A percentile compares a stretch with the other conserved stretches of the same genome.
phyloP scores from a whole-genome alignment of 2,329 filamentous ascomycete genomes.

The Lecanicillium sp. region DNA sequence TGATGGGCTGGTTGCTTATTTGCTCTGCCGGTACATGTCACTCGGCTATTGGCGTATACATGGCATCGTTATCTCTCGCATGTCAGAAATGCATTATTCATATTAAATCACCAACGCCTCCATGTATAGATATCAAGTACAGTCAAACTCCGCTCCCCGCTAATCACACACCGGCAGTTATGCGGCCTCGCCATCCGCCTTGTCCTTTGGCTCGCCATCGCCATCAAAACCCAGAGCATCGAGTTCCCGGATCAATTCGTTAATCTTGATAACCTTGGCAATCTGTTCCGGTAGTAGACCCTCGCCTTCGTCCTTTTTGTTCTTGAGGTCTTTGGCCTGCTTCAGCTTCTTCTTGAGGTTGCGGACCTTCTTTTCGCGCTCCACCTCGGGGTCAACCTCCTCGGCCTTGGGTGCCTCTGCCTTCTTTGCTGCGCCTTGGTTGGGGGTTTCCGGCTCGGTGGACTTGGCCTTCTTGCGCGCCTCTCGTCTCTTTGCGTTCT shows the following conservation, averaged over 20 bases:
- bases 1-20: too few relatives aligned
- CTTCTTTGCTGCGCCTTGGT: conserved; percentile 30
- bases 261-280: conserved; percentile 95
- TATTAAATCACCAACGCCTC: conserved; percentile 3
- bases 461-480: conserved; percentile 50
- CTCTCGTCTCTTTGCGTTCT: conserved; percentile 75
- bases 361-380: conserved; percentile 87
- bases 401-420: conserved; percentile 32
- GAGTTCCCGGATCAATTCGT: conserved; percentile 83
- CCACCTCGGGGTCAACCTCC: conserved; percentile 60
- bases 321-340: conserved; percentile 83
- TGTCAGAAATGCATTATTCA: too few relatives aligned
- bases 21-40: too few relatives aligned
- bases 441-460: too few relatives aligned
- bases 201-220: conserved; percentile 57
- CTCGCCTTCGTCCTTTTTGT: conserved; percentile 84
- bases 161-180: neutral
- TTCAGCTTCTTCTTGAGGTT: conserved; percentile 92
- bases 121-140: too few relatives aligned
- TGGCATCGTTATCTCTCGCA: too few relatives aligned
- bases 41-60: too few relatives aligned
- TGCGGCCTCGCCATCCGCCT: neutral
- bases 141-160: neutral
- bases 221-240: conserved; percentile 77
- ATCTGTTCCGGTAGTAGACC: conserved; percentile 86